phyloP scores from a whole-genome alignment of 2,329 filamentous ascomycete species.

The Pseudopyricularia javanii region DNA sequence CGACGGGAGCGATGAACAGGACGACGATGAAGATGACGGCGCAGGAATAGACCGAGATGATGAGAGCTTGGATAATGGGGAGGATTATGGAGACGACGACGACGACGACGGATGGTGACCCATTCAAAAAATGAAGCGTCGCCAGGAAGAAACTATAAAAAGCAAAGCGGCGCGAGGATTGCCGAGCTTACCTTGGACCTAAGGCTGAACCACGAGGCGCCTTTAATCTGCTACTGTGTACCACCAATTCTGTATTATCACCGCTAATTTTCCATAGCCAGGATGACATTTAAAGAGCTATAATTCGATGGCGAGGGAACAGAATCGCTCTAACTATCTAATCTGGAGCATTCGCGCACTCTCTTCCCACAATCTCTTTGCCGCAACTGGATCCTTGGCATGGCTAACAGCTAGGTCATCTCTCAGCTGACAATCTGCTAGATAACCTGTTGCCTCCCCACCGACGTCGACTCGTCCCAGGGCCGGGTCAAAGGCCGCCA shows the following conservation, averaged over 20 bases:
- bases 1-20: not conserved
- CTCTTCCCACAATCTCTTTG: constrained; percentile 29
- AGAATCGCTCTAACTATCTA: not conserved
- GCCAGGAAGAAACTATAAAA: not conserved
- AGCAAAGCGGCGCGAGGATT: not conserved
- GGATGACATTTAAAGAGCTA: too few relatives aligned
- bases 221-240: not conserved
- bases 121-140: too few relatives aligned
- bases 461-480: constrained; percentile 11
- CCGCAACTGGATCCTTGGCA: constrained; percentile 20
- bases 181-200: too few relatives aligned
- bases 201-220: not conserved
- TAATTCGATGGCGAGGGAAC: not conserved
- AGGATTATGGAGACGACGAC: not conserved
- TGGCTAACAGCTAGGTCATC: constrained; percentile 14
- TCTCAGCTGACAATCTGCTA: constrained; percentile 26
- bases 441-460: constrained; percentile 20
- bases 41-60: too few relatives aligned
- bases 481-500: constrained; percentile 27
- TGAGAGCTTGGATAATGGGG: not conserved
- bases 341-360: constrained; percentile 20
- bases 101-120: not conserved
- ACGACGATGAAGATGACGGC: not conserved
- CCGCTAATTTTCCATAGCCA: not conserved
- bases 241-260: not conserved